Base-by-base conservation (phyloP, 2,329 filamentous ascomycete genomes). In the Microcyclospora pomicola region DNA sequence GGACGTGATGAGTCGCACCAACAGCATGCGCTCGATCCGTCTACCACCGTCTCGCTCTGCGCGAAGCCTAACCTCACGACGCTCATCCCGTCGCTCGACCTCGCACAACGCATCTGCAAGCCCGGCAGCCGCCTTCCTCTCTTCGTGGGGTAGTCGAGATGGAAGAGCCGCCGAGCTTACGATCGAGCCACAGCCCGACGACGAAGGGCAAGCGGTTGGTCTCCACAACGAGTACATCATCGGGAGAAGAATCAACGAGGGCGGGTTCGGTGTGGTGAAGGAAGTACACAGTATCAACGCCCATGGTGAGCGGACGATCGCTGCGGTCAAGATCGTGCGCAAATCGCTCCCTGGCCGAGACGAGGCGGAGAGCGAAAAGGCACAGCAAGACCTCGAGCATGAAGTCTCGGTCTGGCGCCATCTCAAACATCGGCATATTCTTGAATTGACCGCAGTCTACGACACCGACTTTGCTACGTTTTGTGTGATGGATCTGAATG, bases 351-450 rank as follows among this genome's bases (percentile, higher is more conserved):
- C 59, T 9, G 66, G 69, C 38, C 70, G 68, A 45, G 66, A 63
- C 19, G 75, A 80, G 43, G 57, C 61, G 13, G 73, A 79, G 47
- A 80, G 80, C 44, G 77, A 81, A 31, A 68, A 71, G 44, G 67
- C 75, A 10, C 77, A 80, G 51, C 72, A 74, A 9, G 72, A 79
- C 45, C 77, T 81, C 42, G 77, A 80, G 49, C 77, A 80, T 43
- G 77, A 81, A 60, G 72, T 80, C 33, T 68, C 72, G 32, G 69
- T 81, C 31, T 81, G 77, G 77, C 68, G 77, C 33, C 76, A 75
- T 49, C 60, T 80, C 32, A 69, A 69, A 39, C 75, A 81, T 49
- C 67, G 66, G 1, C 69, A 80, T 50, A 70, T 81, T 34, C 58
- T 81, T 24, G 69, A 72, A 0, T 64, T 81, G 6, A 66, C 78